A percentile compares a stretch with the other conserved stretches of the same genome.
Conservation (phyloP, 202 grass and related monocot species). For the Panicum virgatum region DNA sequence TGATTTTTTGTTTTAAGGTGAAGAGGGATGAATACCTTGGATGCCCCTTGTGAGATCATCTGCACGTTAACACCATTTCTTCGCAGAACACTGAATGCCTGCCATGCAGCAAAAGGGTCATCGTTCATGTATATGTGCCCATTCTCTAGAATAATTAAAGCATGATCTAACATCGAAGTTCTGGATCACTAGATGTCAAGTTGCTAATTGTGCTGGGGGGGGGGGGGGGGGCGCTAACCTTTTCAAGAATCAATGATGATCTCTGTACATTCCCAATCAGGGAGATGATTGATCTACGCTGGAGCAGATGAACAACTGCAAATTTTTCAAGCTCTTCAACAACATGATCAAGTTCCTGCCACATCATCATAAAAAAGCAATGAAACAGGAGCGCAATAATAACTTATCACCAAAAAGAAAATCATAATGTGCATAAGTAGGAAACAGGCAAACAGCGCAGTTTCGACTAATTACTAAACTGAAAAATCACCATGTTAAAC, state of each 20-base stretch:
- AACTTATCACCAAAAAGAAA: background rate
- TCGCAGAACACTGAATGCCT: constrained; percentile 88
- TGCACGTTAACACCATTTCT: constrained; percentile 84
- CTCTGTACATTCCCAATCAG: constrained; percentile 91
- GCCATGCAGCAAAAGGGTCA: constrained; percentile 21
- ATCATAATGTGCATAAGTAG: background rate
- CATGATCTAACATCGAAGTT: background rate
- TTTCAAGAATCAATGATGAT: constrained; percentile 93
- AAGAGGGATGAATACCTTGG: constrained; percentile 59
- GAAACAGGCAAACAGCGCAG: background rate
- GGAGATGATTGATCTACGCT: constrained; percentile 87
- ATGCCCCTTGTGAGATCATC: constrained; percentile 99
- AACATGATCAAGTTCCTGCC: constrained; percentile 85
- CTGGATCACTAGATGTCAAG: background rate
- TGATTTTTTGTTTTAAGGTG: background rate
- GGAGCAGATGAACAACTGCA: constrained; percentile 85
- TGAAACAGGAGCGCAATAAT: background rate
- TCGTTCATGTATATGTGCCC: background rate
- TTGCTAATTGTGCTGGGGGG: background rate
- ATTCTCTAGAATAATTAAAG: background rate
- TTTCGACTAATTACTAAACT: background rate
- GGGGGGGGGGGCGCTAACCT: constrained; percentile 46
- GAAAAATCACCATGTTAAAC: background rate
- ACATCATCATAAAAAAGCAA: constrained; percentile 22
- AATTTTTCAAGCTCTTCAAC: constrained; percentile 94